phyloP scores from a whole-genome alignment of 2,329 filamentous ascomycete species.

The Fusarium sp. region DNA sequence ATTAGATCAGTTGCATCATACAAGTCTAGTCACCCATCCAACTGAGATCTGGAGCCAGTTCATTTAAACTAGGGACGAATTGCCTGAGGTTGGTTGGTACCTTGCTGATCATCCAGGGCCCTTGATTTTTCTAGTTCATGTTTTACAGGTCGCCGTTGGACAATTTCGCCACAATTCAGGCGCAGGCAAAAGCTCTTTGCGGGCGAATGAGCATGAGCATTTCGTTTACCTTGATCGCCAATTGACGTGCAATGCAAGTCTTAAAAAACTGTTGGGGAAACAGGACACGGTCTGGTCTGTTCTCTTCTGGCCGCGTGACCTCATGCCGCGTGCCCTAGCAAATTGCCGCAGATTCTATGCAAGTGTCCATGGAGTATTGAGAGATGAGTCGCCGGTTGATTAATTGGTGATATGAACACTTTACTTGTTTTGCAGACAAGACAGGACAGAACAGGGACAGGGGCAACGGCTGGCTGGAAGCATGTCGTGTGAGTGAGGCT shows the following conservation, averaged over 20 bases:
- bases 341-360: constrained; percentile 7
- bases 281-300: constrained; percentile 31
- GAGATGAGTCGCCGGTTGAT: background rate
- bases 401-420: constrained; percentile 11
- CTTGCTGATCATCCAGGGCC: constrained; percentile 20
- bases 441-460: background rate
- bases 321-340: constrained; percentile 28
- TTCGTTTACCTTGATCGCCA: constrained; percentile 29
- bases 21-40: background rate
- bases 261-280: constrained; percentile 41
- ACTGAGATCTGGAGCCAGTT: background rate
- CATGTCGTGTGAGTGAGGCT: constrained; percentile 11
- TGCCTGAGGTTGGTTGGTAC: background rate
- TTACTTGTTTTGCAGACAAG: background rate
- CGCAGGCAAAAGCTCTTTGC: constrained; percentile 2
- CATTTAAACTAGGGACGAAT: background rate
- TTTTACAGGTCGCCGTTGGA: constrained; percentile 7
- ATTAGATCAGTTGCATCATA: background rate
- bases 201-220: constrained; percentile 34
- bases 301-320: constrained; percentile 37
- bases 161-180: constrained; percentile 27
- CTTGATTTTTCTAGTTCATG: background rate
- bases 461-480: constrained; percentile 8
- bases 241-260: constrained; percentile 30
- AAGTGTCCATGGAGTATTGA: background rate